Evolutionary conservation across 306 rosid species (phyloP), one percentile per base, ranked within the genome.

Genomic region (Begonia peltatifolia): DNA sequence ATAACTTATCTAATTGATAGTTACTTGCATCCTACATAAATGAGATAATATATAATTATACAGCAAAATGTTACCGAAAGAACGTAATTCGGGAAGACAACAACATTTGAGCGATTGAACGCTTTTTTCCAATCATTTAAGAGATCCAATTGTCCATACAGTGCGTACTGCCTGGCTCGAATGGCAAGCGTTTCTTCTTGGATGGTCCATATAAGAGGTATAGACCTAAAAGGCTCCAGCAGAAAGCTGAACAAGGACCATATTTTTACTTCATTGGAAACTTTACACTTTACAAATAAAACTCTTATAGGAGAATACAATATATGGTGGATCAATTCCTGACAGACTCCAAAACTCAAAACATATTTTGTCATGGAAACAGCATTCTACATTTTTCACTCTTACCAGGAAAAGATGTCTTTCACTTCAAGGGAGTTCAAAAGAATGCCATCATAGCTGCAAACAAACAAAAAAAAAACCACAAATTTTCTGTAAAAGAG

Each of bases 151-250:
- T 77, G 73, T 54, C 80, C 76, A 58, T 47, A 55, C 50, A 59
- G 68, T 17, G 70, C 25, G 67, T 92, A 92, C 58, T 71, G 69
- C 64, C 74, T 74, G 49, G 81, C 76, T 48, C 81, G 99, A 63
- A 69, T 61, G 64, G 88, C 93, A 63, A 92, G 96, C 9, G 71
- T 75, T 62, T 71, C 60, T 69, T 83, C 96, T 52, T 79, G 94
- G 76, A 92, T 55, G 30, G 79, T 73, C 99, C 99, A 92, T 71
- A 92, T 50, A 54, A 87, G 72, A 58, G 99, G 93, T 64, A 92
- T 36, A 57, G 94, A 77, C 75, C 79, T 86, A 84, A 92, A 92
- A 64, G 99, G 99, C 69, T 92, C 99, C 89, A 77, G 96, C 78
- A 81, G 55, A 77, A 86, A 83, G 64, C 99, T 92, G 96, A 58